A percentile compares a stretch with the other conserved stretches of the same genome.
These are phyloP conservation scores for Scheffersomyces quercinus DNA, from an alignment of 1,139 yeast species.

Conservation along the genomic window DNA sequence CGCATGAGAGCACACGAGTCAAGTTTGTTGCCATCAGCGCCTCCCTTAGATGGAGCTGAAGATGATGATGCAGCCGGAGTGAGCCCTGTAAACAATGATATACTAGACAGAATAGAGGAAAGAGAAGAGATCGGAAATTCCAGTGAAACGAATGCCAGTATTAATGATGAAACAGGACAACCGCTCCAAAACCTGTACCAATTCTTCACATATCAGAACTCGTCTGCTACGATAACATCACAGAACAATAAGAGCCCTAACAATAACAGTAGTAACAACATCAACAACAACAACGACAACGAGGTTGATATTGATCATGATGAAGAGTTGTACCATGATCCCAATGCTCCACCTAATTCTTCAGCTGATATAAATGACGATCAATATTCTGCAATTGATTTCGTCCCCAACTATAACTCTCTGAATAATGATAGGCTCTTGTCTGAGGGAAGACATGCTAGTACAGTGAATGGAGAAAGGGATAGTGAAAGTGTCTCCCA, in stretches of 20 bases:
- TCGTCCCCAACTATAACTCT: conserved; percentile 40
- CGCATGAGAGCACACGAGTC: conserved; percentile 52
- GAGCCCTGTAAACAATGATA: conserved; percentile 13
- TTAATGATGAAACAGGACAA: background rate
- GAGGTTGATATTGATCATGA: conserved; percentile 6
- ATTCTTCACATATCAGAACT: conserved; percentile 15
- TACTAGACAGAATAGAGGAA: conserved; percentile 4
- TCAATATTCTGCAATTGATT: conserved; percentile 29
- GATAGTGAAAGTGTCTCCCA: background rate
- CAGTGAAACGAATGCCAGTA: background rate
- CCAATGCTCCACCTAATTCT: background rate
- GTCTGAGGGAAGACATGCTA: conserved; percentile 4
- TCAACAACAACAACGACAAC: background rate
- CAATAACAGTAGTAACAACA: background rate
- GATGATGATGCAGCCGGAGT: conserved; percentile 10
- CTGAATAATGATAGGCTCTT: conserved; percentile 27
- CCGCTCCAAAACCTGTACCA: conserved; percentile 8
- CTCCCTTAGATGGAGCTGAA: conserved; percentile 34
- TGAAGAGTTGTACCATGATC: conserved; percentile 14
- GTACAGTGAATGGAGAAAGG: background rate
- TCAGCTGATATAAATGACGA: conserved; percentile 12
- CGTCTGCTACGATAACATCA: conserved; percentile 5
- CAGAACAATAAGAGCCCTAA: background rate
- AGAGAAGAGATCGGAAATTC: background rate
- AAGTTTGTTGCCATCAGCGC: conserved; percentile 64